Base-by-base conservation (phyloP, 352 stramenopile genomes). In the Thalassiosira exigua region DNA sequence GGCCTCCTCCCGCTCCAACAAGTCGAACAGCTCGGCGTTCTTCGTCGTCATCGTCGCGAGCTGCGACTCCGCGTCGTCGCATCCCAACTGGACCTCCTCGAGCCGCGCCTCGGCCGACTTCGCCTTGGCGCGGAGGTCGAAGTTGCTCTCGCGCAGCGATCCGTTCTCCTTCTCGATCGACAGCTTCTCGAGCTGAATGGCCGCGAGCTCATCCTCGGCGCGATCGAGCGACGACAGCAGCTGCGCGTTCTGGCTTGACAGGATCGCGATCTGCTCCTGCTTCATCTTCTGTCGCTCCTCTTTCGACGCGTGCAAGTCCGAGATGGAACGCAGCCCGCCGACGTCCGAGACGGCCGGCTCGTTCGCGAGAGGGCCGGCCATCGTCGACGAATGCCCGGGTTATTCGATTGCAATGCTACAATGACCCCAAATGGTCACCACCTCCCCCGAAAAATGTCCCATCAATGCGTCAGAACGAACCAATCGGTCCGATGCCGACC, bases 1-100 rank as follows among this genome's bases (percentile, higher is more conserved):
- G 2, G 92, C 87, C 81, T 98, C 96, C 69, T 98, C 95, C 62
- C 95, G 92, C 87, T 98, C 96, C 21, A 99, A 84, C 29, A 98
- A 82, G 36, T 95, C 93, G 46, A 98, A 79, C 5, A 99, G 86
- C 83, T 99, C 96, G 4, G 85, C 75, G 86, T 98, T 98, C 84
- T 98, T 96, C 75, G 97, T 95, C 0, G 93, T 98, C 68, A 98
- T 92, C 29, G 98, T 96, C 46, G 93, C 90, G 48, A 98, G 92
- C 85, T 98, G 95, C 46, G 94, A 97, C 27, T 98, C 95, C 9
- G 93, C 90, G 64, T 98, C 96, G 29, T 93, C 93, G 54, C 93
- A 90, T 66, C 96, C 94, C 46, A 83, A 77, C 71, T 93, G 87
- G 0, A 92, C 70, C 56, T 94, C 94, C 29, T 94, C 91, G 3